A percentile compares a stretch with the other conserved stretches of the same genome.
Conservation (phyloP, 2,329 filamentous ascomycete species). For the Penicillium sumatraense region DNA sequence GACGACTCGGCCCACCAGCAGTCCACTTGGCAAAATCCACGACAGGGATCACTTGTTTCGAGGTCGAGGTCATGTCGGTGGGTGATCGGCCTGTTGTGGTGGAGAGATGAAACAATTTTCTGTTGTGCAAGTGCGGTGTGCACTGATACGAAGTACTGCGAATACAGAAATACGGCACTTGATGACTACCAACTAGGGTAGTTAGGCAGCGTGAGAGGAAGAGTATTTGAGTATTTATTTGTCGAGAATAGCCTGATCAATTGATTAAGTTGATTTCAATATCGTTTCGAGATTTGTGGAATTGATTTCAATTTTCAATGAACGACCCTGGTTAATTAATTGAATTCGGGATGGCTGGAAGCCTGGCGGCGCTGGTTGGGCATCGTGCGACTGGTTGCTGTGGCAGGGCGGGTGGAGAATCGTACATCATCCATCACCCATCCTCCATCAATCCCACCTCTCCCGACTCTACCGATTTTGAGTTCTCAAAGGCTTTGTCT, state of each 20-base stretch:
- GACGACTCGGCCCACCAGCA: slow-evolving; percentile 33
- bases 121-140: background rate
- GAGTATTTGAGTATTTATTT: too few species aligned
- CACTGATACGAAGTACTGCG: too few species aligned
- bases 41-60: slow-evolving; percentile 37
- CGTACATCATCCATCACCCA: slow-evolving; percentile 31
- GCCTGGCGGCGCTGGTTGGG: slow-evolving; percentile 18
- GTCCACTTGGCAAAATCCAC: slow-evolving; percentile 47
- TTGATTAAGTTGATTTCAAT: background rate
- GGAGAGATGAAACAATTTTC: background rate
- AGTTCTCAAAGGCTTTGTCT: background rate
- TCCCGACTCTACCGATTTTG: slow-evolving; percentile 4
- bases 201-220: too few species aligned
- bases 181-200: too few species aligned
- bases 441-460: slow-evolving; percentile 10
- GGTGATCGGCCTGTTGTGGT: background rate
- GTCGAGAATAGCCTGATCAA: background rate
- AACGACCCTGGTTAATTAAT: too few species aligned
- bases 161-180: too few species aligned
- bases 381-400: slow-evolving; percentile 35
- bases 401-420: slow-evolving; percentile 40
- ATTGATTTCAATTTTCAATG: too few species aligned
- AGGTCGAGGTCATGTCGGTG: background rate
- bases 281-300: background rate
- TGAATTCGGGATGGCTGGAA: background rate